Percentiles rank a stretch among this genome's conserved stretches.
Evolutionary conservation across 805 yeast genomes (phyloP).

Genomic region (Barnettozyma sp.): DNA sequence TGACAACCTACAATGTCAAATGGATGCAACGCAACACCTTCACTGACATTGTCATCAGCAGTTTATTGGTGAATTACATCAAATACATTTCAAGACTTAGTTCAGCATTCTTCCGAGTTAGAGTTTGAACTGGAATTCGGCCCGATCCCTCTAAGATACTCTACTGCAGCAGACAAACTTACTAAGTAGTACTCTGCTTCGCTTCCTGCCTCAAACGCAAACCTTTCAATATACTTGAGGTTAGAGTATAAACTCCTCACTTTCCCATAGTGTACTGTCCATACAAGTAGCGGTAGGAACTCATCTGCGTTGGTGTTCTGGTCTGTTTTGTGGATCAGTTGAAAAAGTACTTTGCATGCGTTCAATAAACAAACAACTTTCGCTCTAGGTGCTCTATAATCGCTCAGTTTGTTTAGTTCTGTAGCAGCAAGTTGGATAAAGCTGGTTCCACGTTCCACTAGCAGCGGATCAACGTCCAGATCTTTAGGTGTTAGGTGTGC

Average conservation of each 20-base stretch:
- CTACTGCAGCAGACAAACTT: constrained; percentile 83
- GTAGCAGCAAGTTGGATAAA: constrained; percentile 61
- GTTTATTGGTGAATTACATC: too few species aligned
- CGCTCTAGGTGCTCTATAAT: constrained; percentile 90
- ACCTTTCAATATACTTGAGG: constrained; percentile 77
- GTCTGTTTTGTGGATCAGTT: constrained; percentile 61
- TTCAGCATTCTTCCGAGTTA: too few species aligned
- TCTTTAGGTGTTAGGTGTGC: constrained; percentile 60
- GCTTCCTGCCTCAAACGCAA: constrained; percentile 69
- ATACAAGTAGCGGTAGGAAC: constrained; percentile 83
- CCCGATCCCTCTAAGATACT: constrained; percentile 57
- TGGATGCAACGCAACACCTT: too few species aligned
- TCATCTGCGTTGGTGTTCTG: constrained; percentile 83
- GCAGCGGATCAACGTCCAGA: constrained; percentile 60
- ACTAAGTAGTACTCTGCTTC: constrained; percentile 90
- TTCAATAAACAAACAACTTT: constrained; percentile 87
- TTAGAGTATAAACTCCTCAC: constrained; percentile 67
- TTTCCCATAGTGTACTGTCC: constrained; percentile 65
- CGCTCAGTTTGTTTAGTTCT: constrained; percentile 72
- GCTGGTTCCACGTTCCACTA: constrained; percentile 40
- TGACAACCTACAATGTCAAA: too few species aligned
- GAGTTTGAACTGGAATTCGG: constrained; percentile 1
- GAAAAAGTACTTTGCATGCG: constrained; percentile 88
- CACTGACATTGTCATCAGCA: too few species aligned
- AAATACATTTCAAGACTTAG: too few species aligned